Percentiles rank a stretch among this genome's conserved stretches.
Evolutionary conservation across 805 yeast genomes (phyloP).

Genomic region (Diddensiella caesifluorescens): DNA sequence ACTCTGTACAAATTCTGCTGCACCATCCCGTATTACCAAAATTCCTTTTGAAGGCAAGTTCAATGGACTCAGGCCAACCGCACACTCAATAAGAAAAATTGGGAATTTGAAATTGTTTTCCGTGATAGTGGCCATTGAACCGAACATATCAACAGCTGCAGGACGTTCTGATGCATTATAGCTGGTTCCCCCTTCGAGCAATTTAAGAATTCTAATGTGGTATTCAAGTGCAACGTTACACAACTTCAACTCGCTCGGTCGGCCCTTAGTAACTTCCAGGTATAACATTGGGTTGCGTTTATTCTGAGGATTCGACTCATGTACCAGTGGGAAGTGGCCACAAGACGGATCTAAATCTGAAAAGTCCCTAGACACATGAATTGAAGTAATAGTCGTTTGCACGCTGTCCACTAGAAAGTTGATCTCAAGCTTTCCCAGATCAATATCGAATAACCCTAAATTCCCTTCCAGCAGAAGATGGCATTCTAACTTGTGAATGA

Average conservation of each 20-base stretch:
- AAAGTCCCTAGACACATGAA: conserved; percentile 19
- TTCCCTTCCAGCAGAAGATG: conserved; percentile 2
- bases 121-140: conserved; percentile 16
- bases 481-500: conserved; percentile 10
- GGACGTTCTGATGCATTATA: conserved; percentile 15
- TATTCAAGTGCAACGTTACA: conserved; percentile 50
- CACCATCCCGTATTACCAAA: conserved; percentile 50
- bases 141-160: conserved; percentile 8
- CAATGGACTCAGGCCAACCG: conserved; percentile 60
- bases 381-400: conserved; percentile 9
- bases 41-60: conserved; percentile 50
- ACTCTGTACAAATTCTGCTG: conserved; percentile 41
- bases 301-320: conserved; percentile 16
- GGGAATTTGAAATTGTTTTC: conserved; percentile 18
- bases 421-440: conserved; percentile 11
- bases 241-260: conserved; percentile 39
- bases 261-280: conserved; percentile 34
- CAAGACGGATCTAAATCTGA: conserved; percentile 13
- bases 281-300: conserved; percentile 39
- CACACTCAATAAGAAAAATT: conserved; percentile 43
- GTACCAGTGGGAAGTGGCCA: conserved; percentile 15
- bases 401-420: conserved; percentile 3
- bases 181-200: conserved; percentile 33
- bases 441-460: conserved; percentile 13
- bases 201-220: conserved; percentile 52